Percentiles rank a stretch among this genome's conserved stretches.
Conservation (phyloP, 176 grass and related monocot genomes). For the Aegilops sharonensis region DNA sequence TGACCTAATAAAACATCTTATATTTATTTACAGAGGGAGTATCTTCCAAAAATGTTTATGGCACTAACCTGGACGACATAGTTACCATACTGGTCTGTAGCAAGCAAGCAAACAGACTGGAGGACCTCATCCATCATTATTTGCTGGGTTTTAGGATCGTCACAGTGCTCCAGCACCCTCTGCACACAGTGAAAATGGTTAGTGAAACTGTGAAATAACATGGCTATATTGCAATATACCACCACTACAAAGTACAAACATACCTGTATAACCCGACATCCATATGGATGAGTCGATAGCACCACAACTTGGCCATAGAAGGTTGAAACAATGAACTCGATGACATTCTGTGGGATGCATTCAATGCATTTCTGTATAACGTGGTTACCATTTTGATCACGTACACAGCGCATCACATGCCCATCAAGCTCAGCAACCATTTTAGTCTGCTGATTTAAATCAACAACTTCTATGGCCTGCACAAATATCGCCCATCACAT, state of each 20-base stretch:
- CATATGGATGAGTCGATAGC: slow-evolving; percentile 83
- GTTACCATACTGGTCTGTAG: slow-evolving; percentile 86
- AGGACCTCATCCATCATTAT: slow-evolving; percentile 92
- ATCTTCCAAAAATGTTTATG: not conserved
- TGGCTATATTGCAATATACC: slow-evolving; percentile 17
- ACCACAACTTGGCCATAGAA: slow-evolving; percentile 83
- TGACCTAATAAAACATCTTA: too few species aligned
- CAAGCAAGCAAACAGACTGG: slow-evolving; percentile 58
- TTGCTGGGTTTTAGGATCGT: slow-evolving; percentile 69
- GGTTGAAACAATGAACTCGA: slow-evolving; percentile 78
- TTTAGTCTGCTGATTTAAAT: slow-evolving; percentile 70
- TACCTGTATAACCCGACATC: slow-evolving; percentile 87
- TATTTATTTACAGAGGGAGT: too few species aligned
- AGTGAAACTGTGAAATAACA: not conserved
- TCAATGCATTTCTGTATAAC: slow-evolving; percentile 93
- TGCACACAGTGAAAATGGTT: slow-evolving; percentile 30
- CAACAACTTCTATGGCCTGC: slow-evolving; percentile 87
- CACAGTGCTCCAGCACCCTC: slow-evolving; percentile 81
- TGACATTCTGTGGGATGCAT: slow-evolving; percentile 73
- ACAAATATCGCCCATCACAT: slow-evolving; percentile 29
- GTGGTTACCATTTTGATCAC: slow-evolving; percentile 95
- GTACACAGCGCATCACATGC: slow-evolving; percentile 81
- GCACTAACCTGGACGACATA: slow-evolving; percentile 82
- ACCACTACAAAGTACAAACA: slow-evolving; percentile 64
- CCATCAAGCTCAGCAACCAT: slow-evolving; percentile 82